These are phyloP conservation scores for Pezicula neosporulosa DNA, from an alignment of 2,329 filamentous ascomycete genomes.

Conservation along the genomic window DNA sequence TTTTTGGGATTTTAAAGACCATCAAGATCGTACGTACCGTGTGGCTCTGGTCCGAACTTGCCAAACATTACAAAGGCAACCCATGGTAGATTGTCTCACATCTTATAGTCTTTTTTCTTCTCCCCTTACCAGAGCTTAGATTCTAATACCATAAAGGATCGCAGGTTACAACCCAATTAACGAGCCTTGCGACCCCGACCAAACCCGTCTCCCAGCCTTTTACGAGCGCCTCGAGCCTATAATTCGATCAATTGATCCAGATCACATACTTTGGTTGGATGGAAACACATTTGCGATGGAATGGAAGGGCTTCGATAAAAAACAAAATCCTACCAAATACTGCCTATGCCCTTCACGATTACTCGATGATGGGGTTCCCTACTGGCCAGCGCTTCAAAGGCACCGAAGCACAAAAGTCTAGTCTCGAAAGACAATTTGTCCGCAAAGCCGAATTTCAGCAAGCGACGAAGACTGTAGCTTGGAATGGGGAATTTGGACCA, in stretches of 20 bases:
- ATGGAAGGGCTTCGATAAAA: constrained; percentile 37
- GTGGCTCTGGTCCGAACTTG: constrained; percentile 46
- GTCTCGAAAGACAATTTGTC: constrained; percentile 37
- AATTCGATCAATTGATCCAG: constrained; percentile 40
- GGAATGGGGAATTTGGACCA: constrained; percentile 51
- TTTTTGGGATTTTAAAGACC: constrained; percentile 48
- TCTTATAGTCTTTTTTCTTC: too few species aligned
- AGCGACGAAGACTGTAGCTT: constrained; percentile 37
- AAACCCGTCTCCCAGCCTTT: constrained; percentile 40
- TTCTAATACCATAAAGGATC: constrained; percentile 20
- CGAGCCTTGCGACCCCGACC: constrained; percentile 45
- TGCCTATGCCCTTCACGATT: constrained; percentile 43
- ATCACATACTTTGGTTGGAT: constrained; percentile 42
- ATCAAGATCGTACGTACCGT: constrained; percentile 45
- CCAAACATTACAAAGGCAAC: constrained; percentile 39
- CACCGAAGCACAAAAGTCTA: constrained; percentile 35
- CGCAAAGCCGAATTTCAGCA: constrained; percentile 46
- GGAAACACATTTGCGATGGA: constrained; percentile 43
- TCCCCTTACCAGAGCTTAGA: too few species aligned
- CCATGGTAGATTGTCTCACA: constrained; percentile 24
- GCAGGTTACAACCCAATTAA: constrained; percentile 51
- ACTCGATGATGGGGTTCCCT: constrained; percentile 41
- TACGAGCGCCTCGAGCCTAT: constrained; percentile 43
- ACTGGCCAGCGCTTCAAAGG: constrained; percentile 36
- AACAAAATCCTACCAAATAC: constrained; percentile 38